Evolutionary conservation across 306 rosid genomes (phyloP).

Genomic region (Quercus suber): DNA sequence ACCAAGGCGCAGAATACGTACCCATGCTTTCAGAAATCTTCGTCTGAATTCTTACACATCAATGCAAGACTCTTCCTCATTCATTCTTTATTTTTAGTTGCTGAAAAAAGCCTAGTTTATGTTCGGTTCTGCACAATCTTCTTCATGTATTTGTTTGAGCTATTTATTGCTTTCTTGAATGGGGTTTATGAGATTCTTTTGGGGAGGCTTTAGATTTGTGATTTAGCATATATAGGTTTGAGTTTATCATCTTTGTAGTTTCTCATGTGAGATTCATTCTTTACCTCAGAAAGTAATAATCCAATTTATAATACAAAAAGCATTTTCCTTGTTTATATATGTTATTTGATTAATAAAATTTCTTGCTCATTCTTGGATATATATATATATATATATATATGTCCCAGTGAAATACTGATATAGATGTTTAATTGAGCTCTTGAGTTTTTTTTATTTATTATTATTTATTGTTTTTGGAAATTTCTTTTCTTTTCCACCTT

Average conservation of each 20-base stretch:
- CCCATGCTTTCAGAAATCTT: slow-evolving; percentile 29
- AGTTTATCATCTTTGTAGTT: background rate
- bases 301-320: background rate
- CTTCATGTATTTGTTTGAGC: background rate
- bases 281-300: background rate
- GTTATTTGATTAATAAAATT: too few species aligned
- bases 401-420: too few species aligned
- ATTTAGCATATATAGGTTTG: background rate
- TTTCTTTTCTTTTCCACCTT: background rate
- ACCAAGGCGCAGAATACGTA: slow-evolving; percentile 15
- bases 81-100: slow-evolving; percentile 47
- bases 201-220: background rate
- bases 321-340: too few species aligned
- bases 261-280: background rate
- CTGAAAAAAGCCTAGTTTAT: background rate
- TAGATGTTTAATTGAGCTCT: background rate
- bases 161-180: background rate
- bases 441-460: background rate
- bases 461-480: background rate
- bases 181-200: background rate
- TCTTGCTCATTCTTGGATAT: too few species aligned
- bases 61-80: slow-evolving; percentile 43
- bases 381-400: too few species aligned
- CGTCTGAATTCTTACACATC: slow-evolving; percentile 30
- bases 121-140: background rate